Conservation (phyloP, 2,329 filamentous ascomycete genomes). For the Stylonectria norvegica region DNA sequence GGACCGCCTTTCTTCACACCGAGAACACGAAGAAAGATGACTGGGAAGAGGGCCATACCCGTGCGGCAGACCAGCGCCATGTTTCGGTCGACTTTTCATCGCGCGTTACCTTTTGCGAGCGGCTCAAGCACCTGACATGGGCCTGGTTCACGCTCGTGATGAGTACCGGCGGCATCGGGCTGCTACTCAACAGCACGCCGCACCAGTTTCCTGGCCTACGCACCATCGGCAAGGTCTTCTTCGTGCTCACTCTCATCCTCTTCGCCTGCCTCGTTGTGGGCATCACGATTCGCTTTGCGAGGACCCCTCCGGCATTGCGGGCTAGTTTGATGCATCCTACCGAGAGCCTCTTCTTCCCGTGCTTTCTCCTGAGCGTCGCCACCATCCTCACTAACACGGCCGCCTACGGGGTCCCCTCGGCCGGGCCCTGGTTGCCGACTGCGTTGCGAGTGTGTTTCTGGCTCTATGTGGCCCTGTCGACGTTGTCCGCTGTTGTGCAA, state of each 20-base stretch:
- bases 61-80: conserved; percentile 21
- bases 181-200: conserved; percentile 33
- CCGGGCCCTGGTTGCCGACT: conserved; percentile 47
- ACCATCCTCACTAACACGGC: conserved; percentile 63
- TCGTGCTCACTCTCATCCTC: conserved; percentile 48
- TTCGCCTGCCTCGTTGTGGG: conserved; percentile 48
- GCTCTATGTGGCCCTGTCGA: conserved; percentile 43
- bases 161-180: conserved; percentile 33
- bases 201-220: conserved; percentile 45
- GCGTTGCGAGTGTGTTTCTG: conserved; percentile 49
- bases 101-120: conserved; percentile 17
- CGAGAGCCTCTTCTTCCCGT: conserved; percentile 62
- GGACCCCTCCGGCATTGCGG: conserved; percentile 55
- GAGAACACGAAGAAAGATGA: conserved; percentile 23
- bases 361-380: conserved; percentile 59
- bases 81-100: conserved; percentile 14
- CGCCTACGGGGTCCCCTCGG: conserved; percentile 53
- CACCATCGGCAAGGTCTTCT: conserved; percentile 46
- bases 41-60: conserved; percentile 27
- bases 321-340: conserved; percentile 41
- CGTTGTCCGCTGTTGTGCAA: conserved; percentile 22
- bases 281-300: conserved; percentile 55
- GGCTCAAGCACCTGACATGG: conserved; percentile 28
- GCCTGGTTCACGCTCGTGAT: conserved; percentile 33
- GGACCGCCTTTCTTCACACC: conserved; percentile 11